Evolutionary conservation across 306 rosid genomes (phyloP).

Genomic region (Betula pendula): DNA sequence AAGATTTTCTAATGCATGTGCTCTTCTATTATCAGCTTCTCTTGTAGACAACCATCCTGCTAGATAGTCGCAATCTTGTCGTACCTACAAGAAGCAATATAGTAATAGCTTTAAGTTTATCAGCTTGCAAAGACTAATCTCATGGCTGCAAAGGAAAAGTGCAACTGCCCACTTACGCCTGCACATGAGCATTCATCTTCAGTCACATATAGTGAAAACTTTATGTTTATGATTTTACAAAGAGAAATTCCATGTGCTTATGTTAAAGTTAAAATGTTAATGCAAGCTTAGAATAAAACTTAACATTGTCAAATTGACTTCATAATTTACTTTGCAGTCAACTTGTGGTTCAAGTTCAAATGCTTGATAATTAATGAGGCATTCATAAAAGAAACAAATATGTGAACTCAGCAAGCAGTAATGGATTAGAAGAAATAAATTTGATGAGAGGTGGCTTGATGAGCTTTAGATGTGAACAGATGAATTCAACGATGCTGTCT

Average conservation of each 20-base stretch:
- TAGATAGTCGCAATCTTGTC: constrained; percentile 68
- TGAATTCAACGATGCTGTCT: constrained; percentile 44
- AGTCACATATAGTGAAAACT: background rate
- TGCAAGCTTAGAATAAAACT: background rate
- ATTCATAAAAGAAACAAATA: background rate
- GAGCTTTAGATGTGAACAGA: constrained; percentile 51
- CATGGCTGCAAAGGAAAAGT: background rate
- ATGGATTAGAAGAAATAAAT: background rate
- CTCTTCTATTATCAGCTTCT: constrained; percentile 59
- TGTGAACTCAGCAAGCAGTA: background rate
- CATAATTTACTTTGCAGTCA: background rate
- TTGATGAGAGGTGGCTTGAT: constrained; percentile 53
- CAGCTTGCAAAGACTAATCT: background rate
- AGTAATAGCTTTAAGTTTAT: background rate
- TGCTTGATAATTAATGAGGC: background rate
- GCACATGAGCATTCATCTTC: background rate
- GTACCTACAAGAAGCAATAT: constrained; percentile 51
- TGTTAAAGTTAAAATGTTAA: background rate
- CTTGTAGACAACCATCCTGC: constrained; percentile 55
- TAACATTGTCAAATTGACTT: background rate
- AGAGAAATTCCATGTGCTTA: background rate
- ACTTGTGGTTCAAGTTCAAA: constrained; percentile 1
- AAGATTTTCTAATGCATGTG: constrained; percentile 46
- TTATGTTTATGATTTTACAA: background rate
- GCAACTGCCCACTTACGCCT: background rate